Evolutionary conservation across 345 rosid species (phyloP).

Genomic region (Eucalyptus dawsonii): DNA sequence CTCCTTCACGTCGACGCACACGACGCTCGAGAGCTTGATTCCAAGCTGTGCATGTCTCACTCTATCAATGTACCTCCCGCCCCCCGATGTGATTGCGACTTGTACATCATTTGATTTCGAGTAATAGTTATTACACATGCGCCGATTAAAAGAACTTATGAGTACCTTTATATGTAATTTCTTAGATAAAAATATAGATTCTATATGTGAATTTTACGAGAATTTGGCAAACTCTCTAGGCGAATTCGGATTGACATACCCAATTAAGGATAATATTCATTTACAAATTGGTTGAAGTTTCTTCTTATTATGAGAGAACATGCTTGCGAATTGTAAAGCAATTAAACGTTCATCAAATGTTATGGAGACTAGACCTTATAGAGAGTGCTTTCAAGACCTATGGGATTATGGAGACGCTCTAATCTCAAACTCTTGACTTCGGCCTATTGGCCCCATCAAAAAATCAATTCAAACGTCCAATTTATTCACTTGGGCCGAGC

Average conservation of each 20-base stretch:
- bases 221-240: background rate
- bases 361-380: no score
- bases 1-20: slow-evolving; percentile 63
- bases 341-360: no score
- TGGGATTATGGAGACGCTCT: background rate
- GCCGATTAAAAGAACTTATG: no score
- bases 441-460: background rate
- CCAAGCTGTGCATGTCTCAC: slow-evolving; percentile 62
- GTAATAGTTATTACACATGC: background rate
- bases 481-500: background rate
- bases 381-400: background rate
- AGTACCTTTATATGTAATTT: no score
- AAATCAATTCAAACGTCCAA: background rate
- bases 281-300: background rate
- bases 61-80: slow-evolving; percentile 32
- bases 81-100: slow-evolving; percentile 78
- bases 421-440: background rate
- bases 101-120: background rate
- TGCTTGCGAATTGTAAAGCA: background rate
- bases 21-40: slow-evolving; percentile 34
- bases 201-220: no score
- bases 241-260: background rate
- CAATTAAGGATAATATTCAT: background rate
- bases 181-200: no score
- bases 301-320: background rate